Evolutionary conservation across 2,329 filamentous ascomycete genomes (phyloP).

Genomic region (Ophiostoma sp.): DNA sequence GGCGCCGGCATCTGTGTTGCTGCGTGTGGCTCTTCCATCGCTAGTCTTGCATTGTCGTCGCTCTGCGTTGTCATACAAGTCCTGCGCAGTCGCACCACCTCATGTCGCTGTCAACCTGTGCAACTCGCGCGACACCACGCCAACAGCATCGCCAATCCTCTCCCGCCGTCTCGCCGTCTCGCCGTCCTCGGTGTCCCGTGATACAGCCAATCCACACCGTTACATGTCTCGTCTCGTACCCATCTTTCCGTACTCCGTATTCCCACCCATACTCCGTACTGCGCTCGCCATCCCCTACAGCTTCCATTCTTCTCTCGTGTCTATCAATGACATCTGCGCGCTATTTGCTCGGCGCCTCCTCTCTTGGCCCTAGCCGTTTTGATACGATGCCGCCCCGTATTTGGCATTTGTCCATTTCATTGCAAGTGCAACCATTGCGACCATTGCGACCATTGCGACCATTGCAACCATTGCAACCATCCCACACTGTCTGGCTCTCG

Average conservation of each 20-base stretch:
- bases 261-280: neutral
- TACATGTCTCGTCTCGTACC: neutral
- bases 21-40: neutral
- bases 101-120: neutral
- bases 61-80: neutral
- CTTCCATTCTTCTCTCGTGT: neutral
- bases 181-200: neutral
- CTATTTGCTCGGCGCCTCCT: neutral
- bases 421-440: neutral
- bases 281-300: neutral
- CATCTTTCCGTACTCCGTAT: neutral
- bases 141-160: neutral
- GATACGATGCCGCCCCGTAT: constrained; percentile 20
- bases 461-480: no score
- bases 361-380: constrained; percentile 16
- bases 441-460: neutral
- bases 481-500: no score
- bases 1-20: neutral
- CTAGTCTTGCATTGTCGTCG: neutral
- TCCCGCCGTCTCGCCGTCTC: neutral
- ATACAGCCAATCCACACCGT: neutral
- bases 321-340: neutral
- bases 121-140: neutral
- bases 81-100: neutral
- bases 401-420: neutral